These are phyloP conservation scores for Margaritispora aquatica DNA, from an alignment of 495 filamentous ascomycete species.

Conservation along the genomic window DNA sequence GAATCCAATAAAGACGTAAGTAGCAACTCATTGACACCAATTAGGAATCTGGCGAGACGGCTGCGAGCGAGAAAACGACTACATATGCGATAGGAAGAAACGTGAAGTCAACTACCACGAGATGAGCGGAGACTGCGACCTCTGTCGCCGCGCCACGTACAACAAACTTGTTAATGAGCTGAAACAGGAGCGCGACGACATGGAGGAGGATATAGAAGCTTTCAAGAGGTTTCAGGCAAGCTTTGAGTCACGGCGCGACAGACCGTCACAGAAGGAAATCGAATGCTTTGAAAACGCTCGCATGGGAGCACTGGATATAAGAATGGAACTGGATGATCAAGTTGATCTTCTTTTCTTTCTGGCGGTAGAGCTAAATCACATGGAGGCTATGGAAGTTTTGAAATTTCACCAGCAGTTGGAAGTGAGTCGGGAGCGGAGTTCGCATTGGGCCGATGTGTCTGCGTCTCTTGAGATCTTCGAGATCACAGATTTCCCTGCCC, in stretches of 20 bases:
- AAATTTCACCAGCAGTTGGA: not conserved
- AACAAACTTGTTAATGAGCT: not conserved
- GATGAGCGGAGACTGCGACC: not conserved
- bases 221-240: not conserved
- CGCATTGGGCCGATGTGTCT: too few species aligned
- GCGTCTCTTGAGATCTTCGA: too few species aligned
- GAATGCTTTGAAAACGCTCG: too few species aligned
- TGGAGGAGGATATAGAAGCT: not conserved
- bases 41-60: not conserved
- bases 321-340: not conserved
- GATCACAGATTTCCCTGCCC: too few species aligned
- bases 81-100: not conserved
- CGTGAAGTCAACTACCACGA: not conserved
- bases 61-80: not conserved
- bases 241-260: not conserved
- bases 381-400: not conserved
- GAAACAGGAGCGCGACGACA: too few species aligned
- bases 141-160: not conserved
- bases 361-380: not conserved
- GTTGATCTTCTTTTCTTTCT: not conserved
- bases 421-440: not conserved
- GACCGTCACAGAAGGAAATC: too few species aligned
- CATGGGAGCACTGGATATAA: too few species aligned
- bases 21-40: too few species aligned
- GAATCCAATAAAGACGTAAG: not conserved